Base-by-base conservation (phyloP, 176 grass and related monocot species). In the Secale cereale region DNA sequence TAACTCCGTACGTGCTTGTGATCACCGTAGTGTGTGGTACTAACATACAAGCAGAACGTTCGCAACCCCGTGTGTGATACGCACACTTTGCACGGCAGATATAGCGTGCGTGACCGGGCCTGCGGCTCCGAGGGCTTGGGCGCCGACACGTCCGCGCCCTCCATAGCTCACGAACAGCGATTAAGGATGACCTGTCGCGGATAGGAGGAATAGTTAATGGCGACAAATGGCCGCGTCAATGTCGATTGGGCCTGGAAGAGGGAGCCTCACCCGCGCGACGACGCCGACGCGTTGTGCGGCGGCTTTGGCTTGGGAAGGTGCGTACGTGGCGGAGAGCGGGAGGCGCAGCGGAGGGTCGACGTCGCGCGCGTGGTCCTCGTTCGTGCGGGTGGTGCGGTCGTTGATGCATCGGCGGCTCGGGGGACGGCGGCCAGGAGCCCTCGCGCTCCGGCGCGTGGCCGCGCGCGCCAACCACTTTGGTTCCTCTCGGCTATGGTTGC, bases 101-200 rank as follows among this genome's bases (percentile, higher is more conserved):
- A 16, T 84, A 25, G 59, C 81, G 83, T 84, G 32, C 26, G 33
- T 70, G 82, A 36, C 59, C 76, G 59, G 32, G 67, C 30, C 45
- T 43, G n/a, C n/a, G 36, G 43, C 16, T 22, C 80, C 50, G 19
- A 13, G 2, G 8, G 7, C 59, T 61, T 4, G 15, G 77, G 64
- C 61, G 61, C 11, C 70, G 62, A 85, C 87, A 85, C 82, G 80
- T 70, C 26, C 22, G 35, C 57, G 69, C 46, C 28, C 0, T 6
- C 60, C 37, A 8, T 63, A 85, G 60, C 82, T 77, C 78, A 81
- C 29, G 0, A 15, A 5, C 75, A 10, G 7, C 25, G 33, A 48
- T 70, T 70, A 62, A 76, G 77, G 87, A 70, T 85, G 82, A 50
- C n/a, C 35, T 85, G 77, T 85, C 82, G 9, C 50, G 11, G 28